Evolutionary conservation across 2,329 filamentous ascomycete genomes (phyloP).

Genomic region (Phialophora chinensis): DNA sequence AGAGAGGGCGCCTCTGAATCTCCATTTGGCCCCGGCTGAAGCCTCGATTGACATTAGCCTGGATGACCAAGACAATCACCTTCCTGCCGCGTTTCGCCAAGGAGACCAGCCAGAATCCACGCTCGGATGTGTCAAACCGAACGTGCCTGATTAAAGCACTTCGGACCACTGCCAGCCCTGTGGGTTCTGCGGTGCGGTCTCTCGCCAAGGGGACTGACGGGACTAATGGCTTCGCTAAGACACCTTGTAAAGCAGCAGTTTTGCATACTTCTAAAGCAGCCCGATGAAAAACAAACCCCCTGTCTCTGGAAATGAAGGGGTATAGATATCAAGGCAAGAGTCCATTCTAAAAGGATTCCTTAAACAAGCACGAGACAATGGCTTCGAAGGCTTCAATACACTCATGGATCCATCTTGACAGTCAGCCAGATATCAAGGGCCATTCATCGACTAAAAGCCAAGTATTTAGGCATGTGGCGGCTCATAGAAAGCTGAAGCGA

Average conservation of each 20-base stretch:
- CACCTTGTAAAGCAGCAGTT: neutral
- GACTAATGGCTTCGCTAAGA: neutral
- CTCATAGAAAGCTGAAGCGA: constrained; percentile 22
- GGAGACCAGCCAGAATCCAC: neutral
- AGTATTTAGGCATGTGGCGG: constrained; percentile 25
- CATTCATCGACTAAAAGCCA: constrained; percentile 19
- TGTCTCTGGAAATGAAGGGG: neutral
- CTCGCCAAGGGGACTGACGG: neutral
- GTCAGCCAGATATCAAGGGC: constrained; percentile 9
- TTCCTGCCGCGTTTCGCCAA: neutral
- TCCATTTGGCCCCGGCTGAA: neutral
- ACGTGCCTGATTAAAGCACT: neutral
- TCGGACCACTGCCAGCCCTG: neutral
- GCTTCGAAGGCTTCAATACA: constrained; percentile 4
- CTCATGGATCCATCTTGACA: constrained; percentile 25
- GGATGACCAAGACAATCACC: neutral
- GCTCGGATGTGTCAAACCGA: constrained; percentile 3
- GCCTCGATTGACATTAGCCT: neutral
- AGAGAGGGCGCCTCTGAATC: neutral
- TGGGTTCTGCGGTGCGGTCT: neutral
- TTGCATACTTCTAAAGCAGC: neutral
- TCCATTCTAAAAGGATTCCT: neutral
- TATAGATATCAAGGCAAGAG: neutral
- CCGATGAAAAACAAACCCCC: neutral
- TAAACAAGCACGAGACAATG: neutral